These are phyloP conservation scores for Schoenoplectus tabernaemontani DNA, from an alignment of 202 grass and related monocot species.

Conservation along the genomic window DNA sequence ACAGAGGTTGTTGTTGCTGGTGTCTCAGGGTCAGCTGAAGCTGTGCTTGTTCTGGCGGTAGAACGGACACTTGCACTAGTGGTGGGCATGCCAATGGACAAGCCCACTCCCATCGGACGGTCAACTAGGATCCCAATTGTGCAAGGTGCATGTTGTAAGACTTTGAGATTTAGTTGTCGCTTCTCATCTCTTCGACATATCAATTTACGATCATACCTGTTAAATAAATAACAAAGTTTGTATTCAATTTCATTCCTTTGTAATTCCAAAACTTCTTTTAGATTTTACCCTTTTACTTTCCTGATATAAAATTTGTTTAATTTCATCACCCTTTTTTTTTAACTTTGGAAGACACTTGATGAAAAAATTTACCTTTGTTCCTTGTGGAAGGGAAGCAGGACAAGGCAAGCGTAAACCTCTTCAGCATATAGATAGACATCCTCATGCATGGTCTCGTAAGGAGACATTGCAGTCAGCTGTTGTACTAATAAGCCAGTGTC, in stretches of 20 bases:
- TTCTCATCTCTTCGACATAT: constrained; percentile 32
- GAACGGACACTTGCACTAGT: background rate
- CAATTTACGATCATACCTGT: constrained; percentile 51
- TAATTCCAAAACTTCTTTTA: background rate
- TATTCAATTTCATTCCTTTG: background rate
- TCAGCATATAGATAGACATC: constrained; percentile 48
- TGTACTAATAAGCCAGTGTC: constrained; percentile 23
- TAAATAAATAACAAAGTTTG: background rate
- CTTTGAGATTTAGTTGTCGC: constrained; percentile 31
- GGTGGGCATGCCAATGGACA: background rate
- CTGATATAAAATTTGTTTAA: background rate
- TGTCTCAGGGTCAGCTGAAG: constrained; percentile 12
- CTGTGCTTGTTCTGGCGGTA: constrained; percentile 21
- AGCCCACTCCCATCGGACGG: constrained; percentile 14
- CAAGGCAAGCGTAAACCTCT: constrained; percentile 41
- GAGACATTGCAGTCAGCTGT: constrained; percentile 41
- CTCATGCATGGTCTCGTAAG: constrained; percentile 42
- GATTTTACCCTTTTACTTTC: background rate
- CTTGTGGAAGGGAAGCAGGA: constrained; percentile 61
- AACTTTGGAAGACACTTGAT: background rate
- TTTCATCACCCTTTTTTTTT: background rate
- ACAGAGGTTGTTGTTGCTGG: background rate
- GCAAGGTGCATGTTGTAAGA: constrained; percentile 46
- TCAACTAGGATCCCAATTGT: constrained; percentile 66
- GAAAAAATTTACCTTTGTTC: constrained; percentile 37